Conservation (phyloP, 2,329 filamentous ascomycete genomes). For the Diaporthe vexans region DNA sequence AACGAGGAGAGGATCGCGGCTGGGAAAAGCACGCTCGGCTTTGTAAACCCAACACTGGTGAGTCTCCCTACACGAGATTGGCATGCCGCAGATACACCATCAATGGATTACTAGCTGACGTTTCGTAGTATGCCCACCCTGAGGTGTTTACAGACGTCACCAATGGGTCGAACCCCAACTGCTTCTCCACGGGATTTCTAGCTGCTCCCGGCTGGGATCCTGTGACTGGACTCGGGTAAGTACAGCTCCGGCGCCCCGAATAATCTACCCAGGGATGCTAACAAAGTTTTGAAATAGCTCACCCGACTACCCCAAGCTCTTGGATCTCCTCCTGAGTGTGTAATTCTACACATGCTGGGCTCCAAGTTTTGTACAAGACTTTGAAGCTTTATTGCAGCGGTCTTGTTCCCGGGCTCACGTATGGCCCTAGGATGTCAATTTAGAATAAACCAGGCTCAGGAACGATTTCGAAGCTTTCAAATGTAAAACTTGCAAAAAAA, state of each 20-base stretch:
- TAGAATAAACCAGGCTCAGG: neutral
- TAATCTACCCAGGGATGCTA: neutral
- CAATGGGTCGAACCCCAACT: slow-evolving; percentile 54
- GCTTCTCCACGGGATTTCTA: slow-evolving; percentile 57
- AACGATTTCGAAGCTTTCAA: too few species aligned
- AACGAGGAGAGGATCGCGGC: slow-evolving; percentile 63
- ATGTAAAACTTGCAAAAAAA: neutral
- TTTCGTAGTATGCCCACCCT: slow-evolving; percentile 46
- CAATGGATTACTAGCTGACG: neutral
- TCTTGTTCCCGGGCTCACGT: neutral
- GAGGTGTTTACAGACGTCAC: slow-evolving; percentile 52
- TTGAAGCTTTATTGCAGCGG: neutral
- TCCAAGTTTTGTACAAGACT: neutral
- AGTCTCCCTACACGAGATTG: neutral
- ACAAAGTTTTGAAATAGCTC: slow-evolving; percentile 42
- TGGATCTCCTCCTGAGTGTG: slow-evolving; percentile 50
- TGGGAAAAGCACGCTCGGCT: slow-evolving; percentile 63
- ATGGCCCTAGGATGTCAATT: neutral
- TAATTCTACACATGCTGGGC: neutral
- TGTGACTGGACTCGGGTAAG: slow-evolving; percentile 53
- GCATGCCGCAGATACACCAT: too few species aligned
- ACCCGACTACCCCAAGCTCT: slow-evolving; percentile 51
- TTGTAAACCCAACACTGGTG: slow-evolving; percentile 64
- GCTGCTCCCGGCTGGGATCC: slow-evolving; percentile 58
- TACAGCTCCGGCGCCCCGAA: neutral